Percentiles rank a stretch among this genome's conserved stretches.
phyloP scores from a whole-genome alignment of 495 filamentous ascomycete species.

The Collariella sp. region DNA sequence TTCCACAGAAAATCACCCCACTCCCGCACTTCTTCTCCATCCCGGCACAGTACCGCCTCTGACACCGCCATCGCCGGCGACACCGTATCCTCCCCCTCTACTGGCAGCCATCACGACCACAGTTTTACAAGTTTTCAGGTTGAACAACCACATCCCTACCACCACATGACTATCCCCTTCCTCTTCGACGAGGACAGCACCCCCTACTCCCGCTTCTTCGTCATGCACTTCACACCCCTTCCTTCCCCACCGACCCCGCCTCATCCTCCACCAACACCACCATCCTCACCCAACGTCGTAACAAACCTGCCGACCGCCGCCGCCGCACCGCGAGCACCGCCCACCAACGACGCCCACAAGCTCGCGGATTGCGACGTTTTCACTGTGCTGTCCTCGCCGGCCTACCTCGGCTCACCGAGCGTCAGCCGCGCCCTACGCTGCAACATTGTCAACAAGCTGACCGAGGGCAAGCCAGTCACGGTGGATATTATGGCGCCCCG shows the following conservation, averaged over 20 bases:
- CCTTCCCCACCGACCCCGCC: not conserved
- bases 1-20: slow-evolving; percentile 8
- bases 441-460: slow-evolving; percentile 32
- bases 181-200: slow-evolving; percentile 15
- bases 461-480: slow-evolving; percentile 33
- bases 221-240: slow-evolving; percentile 14
- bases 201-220: slow-evolving; percentile 44
- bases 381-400: slow-evolving; percentile 34
- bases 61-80: not conserved
- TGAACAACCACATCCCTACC: not conserved
- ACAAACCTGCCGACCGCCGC: not conserved
- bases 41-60: slow-evolving; percentile 1
- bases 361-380: slow-evolving; percentile 44
- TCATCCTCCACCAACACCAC: not conserved
- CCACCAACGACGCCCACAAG: slow-evolving; percentile 20
- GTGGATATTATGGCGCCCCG: slow-evolving; percentile 28
- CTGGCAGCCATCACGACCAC: not conserved
- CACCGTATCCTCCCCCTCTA: not conserved
- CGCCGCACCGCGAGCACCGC: not conserved
- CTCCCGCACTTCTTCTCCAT: not conserved
- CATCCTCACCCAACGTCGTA: not conserved
- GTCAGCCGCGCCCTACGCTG: slow-evolving; percentile 28
- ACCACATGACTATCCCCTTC: not conserved
- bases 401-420: slow-evolving; percentile 26
- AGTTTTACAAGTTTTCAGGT: not conserved